A percentile compares a stretch with the other conserved stretches of the same genome.
These are phyloP conservation scores for Cordyceps javanica DNA, from an alignment of 2,329 filamentous ascomycete genomes.

Conservation along the genomic window DNA sequence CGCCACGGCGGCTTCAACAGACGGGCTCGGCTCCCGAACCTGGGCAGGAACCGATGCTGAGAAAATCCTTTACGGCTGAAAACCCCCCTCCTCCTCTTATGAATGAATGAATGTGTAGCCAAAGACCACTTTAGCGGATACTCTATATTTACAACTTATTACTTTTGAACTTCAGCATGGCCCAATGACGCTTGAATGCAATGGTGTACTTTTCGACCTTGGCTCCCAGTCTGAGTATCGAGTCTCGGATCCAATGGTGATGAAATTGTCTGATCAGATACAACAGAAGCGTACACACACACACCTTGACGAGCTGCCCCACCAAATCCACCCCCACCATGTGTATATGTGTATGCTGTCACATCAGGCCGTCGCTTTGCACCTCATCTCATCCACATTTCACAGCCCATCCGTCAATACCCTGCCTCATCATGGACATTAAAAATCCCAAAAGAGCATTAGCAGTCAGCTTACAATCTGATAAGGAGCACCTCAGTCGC, in stretches of 20 bases:
- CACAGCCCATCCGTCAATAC: not conserved
- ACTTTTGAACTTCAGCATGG: not conserved
- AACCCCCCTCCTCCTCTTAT: not conserved
- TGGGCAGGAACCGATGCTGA: not conserved
- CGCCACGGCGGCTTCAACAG: not conserved
- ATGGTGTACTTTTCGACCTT: too few relatives aligned
- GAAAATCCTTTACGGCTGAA: not conserved
- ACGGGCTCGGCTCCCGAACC: too few relatives aligned
- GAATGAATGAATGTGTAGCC: not conserved
- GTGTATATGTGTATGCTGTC: too few relatives aligned
- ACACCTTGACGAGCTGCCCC: not conserved
- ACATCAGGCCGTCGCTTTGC: not conserved
- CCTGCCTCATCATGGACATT: slow-evolving; percentile 26
- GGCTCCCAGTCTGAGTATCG: too few relatives aligned
- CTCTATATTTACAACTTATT: too few relatives aligned
- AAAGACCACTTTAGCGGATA: not conserved
- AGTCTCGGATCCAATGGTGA: too few relatives aligned
- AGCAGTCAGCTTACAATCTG: slow-evolving; percentile 46
- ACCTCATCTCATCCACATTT: not conserved
- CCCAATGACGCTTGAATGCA: too few relatives aligned
- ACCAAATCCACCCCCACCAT: not conserved
- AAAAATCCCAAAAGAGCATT: slow-evolving; percentile 51
- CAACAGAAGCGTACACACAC: too few relatives aligned
- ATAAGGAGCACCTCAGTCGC: slow-evolving; percentile 39
- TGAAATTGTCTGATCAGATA: too few relatives aligned